Evolutionary conservation across 495 filamentous ascomycete genomes (phyloP).

Genomic region (Penicillium fimorum): DNA sequence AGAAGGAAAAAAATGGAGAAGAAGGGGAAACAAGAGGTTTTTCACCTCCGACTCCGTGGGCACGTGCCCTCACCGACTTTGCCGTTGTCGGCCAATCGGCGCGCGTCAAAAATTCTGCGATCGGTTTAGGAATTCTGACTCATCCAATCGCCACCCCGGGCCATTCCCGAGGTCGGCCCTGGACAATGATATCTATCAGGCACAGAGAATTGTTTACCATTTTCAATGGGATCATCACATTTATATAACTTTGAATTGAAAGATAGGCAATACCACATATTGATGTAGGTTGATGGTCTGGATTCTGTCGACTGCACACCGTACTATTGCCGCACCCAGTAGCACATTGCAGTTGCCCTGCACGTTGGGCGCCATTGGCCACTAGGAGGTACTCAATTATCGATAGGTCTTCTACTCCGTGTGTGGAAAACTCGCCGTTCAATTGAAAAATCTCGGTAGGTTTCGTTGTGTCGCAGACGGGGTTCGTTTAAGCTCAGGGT

Average conservation of each 20-base stretch:
- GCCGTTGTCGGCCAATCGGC: conserved; percentile 31
- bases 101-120: conserved; percentile 20
- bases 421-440: neutral
- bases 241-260: neutral
- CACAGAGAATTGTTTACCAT: neutral
- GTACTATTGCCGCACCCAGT: conserved; percentile 2
- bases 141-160: neutral
- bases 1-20: conserved; percentile 15
- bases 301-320: neutral
- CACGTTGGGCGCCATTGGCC: neutral
- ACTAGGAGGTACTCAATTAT: conserved; percentile 7
- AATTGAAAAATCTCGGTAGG: neutral
- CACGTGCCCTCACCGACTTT: conserved; percentile 40
- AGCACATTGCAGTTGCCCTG: conserved; percentile 3
- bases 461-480: neutral
- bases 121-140: conserved; percentile 8
- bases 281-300: neutral
- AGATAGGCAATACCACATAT: neutral
- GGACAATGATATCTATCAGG: neutral
- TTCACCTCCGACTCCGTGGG: conserved; percentile 32
- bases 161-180: too few relatives aligned
- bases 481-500: neutral
- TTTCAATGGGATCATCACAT: neutral
- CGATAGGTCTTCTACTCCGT: neutral
- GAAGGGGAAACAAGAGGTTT: conserved; percentile 16